phyloP scores from a whole-genome alignment of 441 rosid species.

The Euphorbia celastroides region DNA sequence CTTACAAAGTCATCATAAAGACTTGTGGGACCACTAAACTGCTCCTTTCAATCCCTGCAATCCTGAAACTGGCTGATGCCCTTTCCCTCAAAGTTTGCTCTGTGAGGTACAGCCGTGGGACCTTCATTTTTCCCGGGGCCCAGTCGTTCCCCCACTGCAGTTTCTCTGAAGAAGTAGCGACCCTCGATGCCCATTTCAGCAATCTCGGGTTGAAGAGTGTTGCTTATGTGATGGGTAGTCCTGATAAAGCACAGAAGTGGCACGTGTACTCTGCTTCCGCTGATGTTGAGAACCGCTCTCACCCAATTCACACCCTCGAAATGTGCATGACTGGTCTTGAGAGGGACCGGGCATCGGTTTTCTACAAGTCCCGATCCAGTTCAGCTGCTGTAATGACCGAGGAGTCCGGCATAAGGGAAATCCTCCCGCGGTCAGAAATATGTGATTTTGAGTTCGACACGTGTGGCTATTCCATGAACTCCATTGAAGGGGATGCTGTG shows the following conservation, averaged over 20 bases:
- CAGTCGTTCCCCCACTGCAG: slow-evolving; percentile 90
- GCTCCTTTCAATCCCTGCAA: slow-evolving; percentile 63
- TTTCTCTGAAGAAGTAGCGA: slow-evolving; percentile 71
- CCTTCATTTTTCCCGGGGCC: slow-evolving; percentile 81
- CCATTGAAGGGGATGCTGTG: slow-evolving; percentile 73
- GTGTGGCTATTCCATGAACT: slow-evolving; percentile 97
- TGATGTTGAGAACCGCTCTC: neutral
- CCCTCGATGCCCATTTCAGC: slow-evolving; percentile 54
- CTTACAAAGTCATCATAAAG: slow-evolving; percentile 88
- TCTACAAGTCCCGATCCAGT: no score
- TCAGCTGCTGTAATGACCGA: slow-evolving; percentile 92
- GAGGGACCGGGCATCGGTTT: slow-evolving; percentile 42
- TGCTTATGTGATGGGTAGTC: slow-evolving; percentile 55
- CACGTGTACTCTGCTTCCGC: slow-evolving; percentile 67
- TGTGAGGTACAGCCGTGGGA: slow-evolving; percentile 84
- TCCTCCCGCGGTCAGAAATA: slow-evolving; percentile 58
- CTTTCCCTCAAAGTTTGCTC: slow-evolving; percentile 42
- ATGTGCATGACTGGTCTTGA: slow-evolving; percentile 97
- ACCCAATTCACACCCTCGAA: slow-evolving; percentile 55
- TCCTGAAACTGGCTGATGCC: slow-evolving; percentile 42
- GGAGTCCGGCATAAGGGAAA: slow-evolving; percentile 55
- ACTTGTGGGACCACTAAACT: slow-evolving; percentile 98
- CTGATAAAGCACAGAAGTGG: slow-evolving; percentile 46
- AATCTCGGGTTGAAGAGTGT: slow-evolving; percentile 46
- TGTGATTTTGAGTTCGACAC: slow-evolving; percentile 96